These are phyloP conservation scores for Wickerhamiella brachini DNA, from an alignment of 805 yeast species.

Conservation along the genomic window DNA sequence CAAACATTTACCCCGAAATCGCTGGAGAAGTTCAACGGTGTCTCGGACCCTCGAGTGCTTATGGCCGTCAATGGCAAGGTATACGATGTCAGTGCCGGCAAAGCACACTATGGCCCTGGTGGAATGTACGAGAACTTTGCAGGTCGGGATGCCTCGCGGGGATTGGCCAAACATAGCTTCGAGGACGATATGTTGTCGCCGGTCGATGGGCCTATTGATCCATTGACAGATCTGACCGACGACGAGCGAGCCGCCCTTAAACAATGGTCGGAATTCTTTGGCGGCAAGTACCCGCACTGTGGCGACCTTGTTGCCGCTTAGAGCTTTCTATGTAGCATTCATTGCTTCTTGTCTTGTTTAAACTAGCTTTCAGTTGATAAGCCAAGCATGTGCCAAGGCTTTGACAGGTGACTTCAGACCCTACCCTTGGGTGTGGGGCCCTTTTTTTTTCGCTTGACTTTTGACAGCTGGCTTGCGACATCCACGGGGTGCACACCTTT, in stretches of 20 bases:
- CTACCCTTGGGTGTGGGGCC: too few relatives aligned
- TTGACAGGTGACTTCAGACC: too few relatives aligned
- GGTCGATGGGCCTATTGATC: slow-evolving; percentile 67
- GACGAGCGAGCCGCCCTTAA: slow-evolving; percentile 55
- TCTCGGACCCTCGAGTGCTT: slow-evolving; percentile 63
- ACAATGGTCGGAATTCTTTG: slow-evolving; percentile 78
- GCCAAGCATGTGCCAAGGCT: not conserved
- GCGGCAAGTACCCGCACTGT: slow-evolving; percentile 63
- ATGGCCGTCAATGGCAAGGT: slow-evolving; percentile 79
- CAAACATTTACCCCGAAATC: slow-evolving; percentile 58
- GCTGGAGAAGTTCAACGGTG: slow-evolving; percentile 66
- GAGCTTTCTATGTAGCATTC: not conserved
- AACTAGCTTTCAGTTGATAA: not conserved
- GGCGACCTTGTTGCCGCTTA: slow-evolving; percentile 42
- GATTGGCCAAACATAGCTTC: slow-evolving; percentile 78
- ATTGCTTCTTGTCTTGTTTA: too few relatives aligned
- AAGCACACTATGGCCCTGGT: slow-evolving; percentile 86
- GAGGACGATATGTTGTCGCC: slow-evolving; percentile 53
- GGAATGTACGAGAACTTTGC: slow-evolving; percentile 93
- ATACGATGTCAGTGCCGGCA: slow-evolving; percentile 67
- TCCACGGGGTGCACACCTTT: too few relatives aligned
- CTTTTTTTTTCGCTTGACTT: too few relatives aligned
- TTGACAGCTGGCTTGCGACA: too few relatives aligned
- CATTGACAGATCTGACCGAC: slow-evolving; percentile 42
- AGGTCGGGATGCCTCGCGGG: slow-evolving; percentile 90